Conservation (phyloP, 2,329 filamentous ascomycete species). For the Cladosporium sp. region DNA sequence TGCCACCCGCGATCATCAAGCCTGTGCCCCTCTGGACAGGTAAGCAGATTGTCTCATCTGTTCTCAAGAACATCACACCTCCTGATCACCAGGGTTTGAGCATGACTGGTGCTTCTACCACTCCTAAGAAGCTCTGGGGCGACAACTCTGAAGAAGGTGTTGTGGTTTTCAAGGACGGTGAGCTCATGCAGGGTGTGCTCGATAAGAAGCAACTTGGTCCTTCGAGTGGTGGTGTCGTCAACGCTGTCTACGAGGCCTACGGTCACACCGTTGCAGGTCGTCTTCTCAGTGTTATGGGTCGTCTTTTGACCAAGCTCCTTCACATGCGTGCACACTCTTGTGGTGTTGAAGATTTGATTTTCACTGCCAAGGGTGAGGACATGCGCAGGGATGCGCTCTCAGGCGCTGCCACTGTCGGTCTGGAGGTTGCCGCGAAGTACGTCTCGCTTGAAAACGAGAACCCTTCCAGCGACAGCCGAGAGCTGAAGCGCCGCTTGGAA, state of each 20-base stretch:
- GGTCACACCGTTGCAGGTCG: constrained; percentile 83
- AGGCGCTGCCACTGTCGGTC: constrained; percentile 65
- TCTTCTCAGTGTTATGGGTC: constrained; percentile 81
- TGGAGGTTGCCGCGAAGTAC: constrained; percentile 78
- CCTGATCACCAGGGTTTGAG: constrained; percentile 70
- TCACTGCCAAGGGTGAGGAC: constrained; percentile 75
- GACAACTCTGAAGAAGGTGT: constrained; percentile 69
- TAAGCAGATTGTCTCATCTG: constrained; percentile 90
- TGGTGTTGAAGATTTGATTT: constrained; percentile 89
- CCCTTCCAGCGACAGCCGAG: constrained; percentile 60
- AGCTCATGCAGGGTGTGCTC: constrained; percentile 83
- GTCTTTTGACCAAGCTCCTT: constrained; percentile 81
- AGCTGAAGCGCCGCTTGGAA: constrained; percentile 75
- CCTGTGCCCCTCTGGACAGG: constrained; percentile 85
- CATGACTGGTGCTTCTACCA: constrained; percentile 73
- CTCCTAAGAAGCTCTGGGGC: constrained; percentile 77
- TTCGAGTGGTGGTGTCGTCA: constrained; percentile 78
- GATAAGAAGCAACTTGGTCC: constrained; percentile 96
- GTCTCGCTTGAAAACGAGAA: constrained; percentile 71
- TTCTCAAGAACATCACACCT: constrained; percentile 88
- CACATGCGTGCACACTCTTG: constrained; percentile 95
- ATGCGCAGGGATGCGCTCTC: constrained; percentile 64
- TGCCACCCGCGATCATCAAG: constrained; percentile 77
- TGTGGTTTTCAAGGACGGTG: constrained; percentile 80
- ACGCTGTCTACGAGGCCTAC: constrained; percentile 89